A percentile compares a stretch with the other conserved stretches of the same genome.
Evolutionary conservation across 495 filamentous ascomycete genomes (phyloP).

Genomic region (Lophiostoma macrostomum): DNA sequence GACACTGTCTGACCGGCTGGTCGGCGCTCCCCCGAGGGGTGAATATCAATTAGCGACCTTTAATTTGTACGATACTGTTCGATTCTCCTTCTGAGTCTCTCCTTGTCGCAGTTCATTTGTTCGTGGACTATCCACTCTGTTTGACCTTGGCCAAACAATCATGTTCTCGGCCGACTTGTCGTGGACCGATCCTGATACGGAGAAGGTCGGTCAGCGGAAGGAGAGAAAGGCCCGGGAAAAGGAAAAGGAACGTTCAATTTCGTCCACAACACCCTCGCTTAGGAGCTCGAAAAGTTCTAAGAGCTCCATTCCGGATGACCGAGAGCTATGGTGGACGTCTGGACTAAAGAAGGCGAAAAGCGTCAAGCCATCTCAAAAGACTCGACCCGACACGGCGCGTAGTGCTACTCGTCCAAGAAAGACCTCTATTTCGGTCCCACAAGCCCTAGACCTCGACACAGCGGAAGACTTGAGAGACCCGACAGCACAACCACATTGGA

Average conservation of each 20-base stretch:
- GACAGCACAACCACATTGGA: conserved; percentile 24
- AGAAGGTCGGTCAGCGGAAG: conserved; percentile 29
- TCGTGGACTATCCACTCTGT: not conserved
- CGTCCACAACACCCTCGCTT: conserved; percentile 20
- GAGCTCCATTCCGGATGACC: conserved; percentile 22
- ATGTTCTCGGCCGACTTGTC: conserved; percentile 36
- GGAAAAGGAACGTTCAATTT: conserved; percentile 8
- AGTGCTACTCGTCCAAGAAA: conserved; percentile 6
- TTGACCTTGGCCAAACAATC: not conserved
- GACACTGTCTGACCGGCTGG: conserved; percentile 14
- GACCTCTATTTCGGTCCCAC: conserved; percentile 6
- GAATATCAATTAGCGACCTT: conserved; percentile 3
- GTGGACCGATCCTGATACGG: conserved; percentile 25
- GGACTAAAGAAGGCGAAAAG: conserved; percentile 24
- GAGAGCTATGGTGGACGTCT: conserved; percentile 23
- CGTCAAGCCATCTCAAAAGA: conserved; percentile 5
- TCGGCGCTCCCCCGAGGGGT: conserved; percentile 2
- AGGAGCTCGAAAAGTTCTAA: conserved; percentile 23
- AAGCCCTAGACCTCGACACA: conserved; percentile 1
- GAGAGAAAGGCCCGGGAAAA: conserved; percentile 27
- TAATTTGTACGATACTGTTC: conserved; percentile 25
- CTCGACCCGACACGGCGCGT: conserved; percentile 4
- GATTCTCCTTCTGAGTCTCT: too few relatives aligned
- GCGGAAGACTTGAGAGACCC: conserved; percentile 13
- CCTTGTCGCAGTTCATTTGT: not conserved